Conservation (phyloP, 345 rosid species). For the Boechera stricta region DNA sequence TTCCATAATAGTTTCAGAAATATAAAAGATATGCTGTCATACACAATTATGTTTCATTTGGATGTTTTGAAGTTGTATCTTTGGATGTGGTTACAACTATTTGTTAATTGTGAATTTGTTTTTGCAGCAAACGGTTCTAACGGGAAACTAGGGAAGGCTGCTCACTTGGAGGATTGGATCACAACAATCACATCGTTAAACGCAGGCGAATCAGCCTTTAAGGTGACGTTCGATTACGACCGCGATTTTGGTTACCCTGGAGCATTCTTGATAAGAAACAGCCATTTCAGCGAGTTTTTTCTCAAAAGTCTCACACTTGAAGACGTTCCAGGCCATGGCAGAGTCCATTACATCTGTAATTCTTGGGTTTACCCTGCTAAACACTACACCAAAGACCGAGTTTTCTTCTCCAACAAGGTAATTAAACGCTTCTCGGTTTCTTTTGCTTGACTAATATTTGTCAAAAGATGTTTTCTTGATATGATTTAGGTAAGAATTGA, state of each 20-base stretch:
- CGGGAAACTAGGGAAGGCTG: slow-evolving; percentile 66
- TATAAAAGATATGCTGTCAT: neutral
- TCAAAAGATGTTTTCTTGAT: neutral
- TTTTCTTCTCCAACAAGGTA: slow-evolving; percentile 88
- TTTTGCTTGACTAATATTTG: neutral
- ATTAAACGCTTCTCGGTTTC: neutral
- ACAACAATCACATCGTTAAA: slow-evolving; percentile 40
- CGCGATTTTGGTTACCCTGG: slow-evolving; percentile 68
- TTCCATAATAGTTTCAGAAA: neutral
- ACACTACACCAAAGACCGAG: slow-evolving; percentile 53
- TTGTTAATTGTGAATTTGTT: too few species aligned
- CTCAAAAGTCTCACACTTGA: slow-evolving; percentile 77
- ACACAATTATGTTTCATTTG: too few species aligned
- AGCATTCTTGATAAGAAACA: slow-evolving; percentile 61
- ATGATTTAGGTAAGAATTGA: neutral
- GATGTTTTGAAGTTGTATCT: too few species aligned
- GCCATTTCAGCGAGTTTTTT: slow-evolving; percentile 68
- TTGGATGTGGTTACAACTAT: neutral
- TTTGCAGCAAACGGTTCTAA: slow-evolving; percentile 45
- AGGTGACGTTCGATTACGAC: slow-evolving; percentile 62
- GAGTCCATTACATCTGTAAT: slow-evolving; percentile 74
- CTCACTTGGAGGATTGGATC: slow-evolving; percentile 61
- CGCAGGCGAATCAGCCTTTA: slow-evolving; percentile 61
- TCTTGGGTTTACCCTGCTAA: slow-evolving; percentile 89
- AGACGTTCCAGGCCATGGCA: slow-evolving; percentile 69